A percentile compares a stretch with the other conserved stretches of the same genome.
phyloP scores from a whole-genome alignment of 148 eudicot genomes.

The Agrostemma githago region DNA sequence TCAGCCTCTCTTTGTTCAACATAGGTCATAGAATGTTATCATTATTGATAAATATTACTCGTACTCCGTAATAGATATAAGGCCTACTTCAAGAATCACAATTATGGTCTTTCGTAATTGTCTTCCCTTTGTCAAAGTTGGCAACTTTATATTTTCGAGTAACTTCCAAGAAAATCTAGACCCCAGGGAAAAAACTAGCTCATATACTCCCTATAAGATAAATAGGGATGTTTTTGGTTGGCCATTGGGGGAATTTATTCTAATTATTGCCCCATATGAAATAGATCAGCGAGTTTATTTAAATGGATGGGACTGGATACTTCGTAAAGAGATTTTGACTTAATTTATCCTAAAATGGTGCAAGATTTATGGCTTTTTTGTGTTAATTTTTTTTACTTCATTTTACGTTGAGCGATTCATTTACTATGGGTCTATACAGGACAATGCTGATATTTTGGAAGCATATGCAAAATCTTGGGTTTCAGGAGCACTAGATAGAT shows the following conservation, averaged over 20 bases:
- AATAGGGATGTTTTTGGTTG: background rate
- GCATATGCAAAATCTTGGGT: conserved; percentile 88
- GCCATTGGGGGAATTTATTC: background rate
- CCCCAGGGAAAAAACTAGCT: background rate
- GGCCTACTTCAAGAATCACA: background rate
- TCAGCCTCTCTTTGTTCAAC: background rate
- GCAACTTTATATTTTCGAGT: background rate
- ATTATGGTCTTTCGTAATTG: background rate
- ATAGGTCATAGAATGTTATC: background rate
- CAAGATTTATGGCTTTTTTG: background rate
- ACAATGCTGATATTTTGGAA: conserved; percentile 60
- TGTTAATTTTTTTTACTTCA: background rate
- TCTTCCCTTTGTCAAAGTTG: background rate
- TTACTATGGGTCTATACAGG: conserved; percentile 41
- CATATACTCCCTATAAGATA: background rate
- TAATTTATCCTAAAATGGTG: background rate
- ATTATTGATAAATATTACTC: too few species aligned
- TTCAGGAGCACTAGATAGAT: conserved; percentile 78
- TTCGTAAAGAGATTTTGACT: background rate
- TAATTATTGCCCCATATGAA: background rate
- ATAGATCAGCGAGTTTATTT: background rate
- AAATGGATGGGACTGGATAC: background rate
- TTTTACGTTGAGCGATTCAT: background rate
- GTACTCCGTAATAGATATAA: background rate
- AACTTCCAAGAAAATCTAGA: background rate